Percentiles rank a stretch among this genome's conserved stretches.
Conservation (phyloP, 2,329 filamentous ascomycete species). For the Incumbomyces lentus region DNA sequence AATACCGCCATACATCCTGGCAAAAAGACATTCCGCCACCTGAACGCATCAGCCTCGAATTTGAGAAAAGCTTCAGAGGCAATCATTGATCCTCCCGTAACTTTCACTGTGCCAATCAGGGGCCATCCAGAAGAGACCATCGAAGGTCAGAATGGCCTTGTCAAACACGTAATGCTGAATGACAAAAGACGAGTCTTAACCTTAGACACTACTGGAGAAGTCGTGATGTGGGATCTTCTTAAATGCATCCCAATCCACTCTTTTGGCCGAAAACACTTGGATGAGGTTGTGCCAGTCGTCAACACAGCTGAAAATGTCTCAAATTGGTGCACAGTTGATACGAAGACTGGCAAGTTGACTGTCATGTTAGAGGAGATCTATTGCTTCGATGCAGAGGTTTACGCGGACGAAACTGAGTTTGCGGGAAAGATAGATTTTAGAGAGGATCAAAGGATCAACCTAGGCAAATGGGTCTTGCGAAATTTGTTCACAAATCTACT, state of each 20-base stretch:
- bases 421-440: slow-evolving; percentile 68
- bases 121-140: slow-evolving; percentile 68
- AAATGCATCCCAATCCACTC: slow-evolving; percentile 80
- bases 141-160: slow-evolving; percentile 86
- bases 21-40: slow-evolving; percentile 27
- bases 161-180: slow-evolving; percentile 86
- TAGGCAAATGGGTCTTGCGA: slow-evolving; percentile 90
- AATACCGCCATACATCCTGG: slow-evolving; percentile 70
- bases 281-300: slow-evolving; percentile 77
- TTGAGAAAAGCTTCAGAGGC: slow-evolving; percentile 48
- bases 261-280: slow-evolving; percentile 89
- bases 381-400: slow-evolving; percentile 95
- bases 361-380: slow-evolving; percentile 89
- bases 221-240: slow-evolving; percentile 87
- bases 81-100: slow-evolving; percentile 39
- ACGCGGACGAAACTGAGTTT: slow-evolving; percentile 76
- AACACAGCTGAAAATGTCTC: slow-evolving; percentile 84
- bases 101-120: slow-evolving; percentile 52
- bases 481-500: slow-evolving; percentile 85
- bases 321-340: slow-evolving; percentile 93
- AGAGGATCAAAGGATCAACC: slow-evolving; percentile 92
- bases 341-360: slow-evolving; percentile 80
- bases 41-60: slow-evolving; percentile 31
- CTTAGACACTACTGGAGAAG: slow-evolving; percentile 87
- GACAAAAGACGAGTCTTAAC: slow-evolving; percentile 83